Percentiles rank a stretch among this genome's conserved stretches.
Evolutionary conservation across 805 yeast genomes (phyloP).

Genomic region (Pichia phayaonensis): DNA sequence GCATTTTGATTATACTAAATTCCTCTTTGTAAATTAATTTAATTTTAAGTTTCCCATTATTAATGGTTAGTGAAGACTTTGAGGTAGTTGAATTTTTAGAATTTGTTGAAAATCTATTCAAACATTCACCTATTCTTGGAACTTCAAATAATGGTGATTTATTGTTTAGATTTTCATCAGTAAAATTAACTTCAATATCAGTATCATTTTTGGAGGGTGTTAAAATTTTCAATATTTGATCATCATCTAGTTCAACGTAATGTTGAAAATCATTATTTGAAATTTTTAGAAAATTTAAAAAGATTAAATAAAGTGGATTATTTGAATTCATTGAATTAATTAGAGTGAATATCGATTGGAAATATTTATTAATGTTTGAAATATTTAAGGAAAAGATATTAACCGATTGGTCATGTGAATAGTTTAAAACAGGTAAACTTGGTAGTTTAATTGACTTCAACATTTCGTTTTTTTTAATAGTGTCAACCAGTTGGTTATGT

Average conservation of each 20-base stretch:
- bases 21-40: slow-evolving; percentile 16
- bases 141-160: neutral
- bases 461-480: slow-evolving; percentile 10
- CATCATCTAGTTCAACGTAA: slow-evolving; percentile 22
- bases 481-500: neutral
- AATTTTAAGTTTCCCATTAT: neutral
- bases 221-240: slow-evolving; percentile 8
- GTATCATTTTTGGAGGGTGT: slow-evolving; percentile 3
- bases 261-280: slow-evolving; percentile 21
- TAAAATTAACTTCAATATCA: neutral
- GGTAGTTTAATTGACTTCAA: neutral
- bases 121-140: neutral
- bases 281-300: slow-evolving; percentile 3
- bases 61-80: neutral
- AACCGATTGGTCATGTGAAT: neutral
- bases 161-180: neutral
- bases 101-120: neutral
- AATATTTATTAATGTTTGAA: slow-evolving; percentile 33
- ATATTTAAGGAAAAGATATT: neutral
- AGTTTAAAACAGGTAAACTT: neutral
- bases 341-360: slow-evolving; percentile 22
- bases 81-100: neutral
- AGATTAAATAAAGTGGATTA: neutral
- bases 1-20: slow-evolving; percentile 9
- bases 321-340: neutral